phyloP scores from a whole-genome alignment of 306 rosid species.

The Malus asiatica region DNA sequence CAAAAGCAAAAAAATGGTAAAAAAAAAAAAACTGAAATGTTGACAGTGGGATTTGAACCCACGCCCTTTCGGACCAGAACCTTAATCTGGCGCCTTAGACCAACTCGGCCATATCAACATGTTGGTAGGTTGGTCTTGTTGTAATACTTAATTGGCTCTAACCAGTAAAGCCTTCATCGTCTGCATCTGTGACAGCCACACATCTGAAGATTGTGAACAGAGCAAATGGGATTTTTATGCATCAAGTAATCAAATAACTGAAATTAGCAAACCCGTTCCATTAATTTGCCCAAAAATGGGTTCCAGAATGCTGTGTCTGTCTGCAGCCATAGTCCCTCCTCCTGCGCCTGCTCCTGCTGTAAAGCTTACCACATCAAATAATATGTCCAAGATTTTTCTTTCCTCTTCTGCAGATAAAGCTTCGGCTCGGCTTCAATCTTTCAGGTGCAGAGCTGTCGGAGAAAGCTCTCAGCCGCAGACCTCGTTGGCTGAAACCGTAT shows the following conservation, averaged over 20 bases:
- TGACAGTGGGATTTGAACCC: slow-evolving; percentile 22
- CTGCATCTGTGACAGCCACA: not conserved
- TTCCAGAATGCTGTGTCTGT: not conserved
- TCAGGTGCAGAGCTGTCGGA: slow-evolving; percentile 53
- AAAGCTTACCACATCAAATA: not conserved
- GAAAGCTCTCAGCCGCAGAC: slow-evolving; percentile 29
- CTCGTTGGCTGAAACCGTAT: slow-evolving; percentile 30
- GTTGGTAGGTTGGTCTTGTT: fast-evolving
- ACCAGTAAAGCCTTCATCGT: not conserved
- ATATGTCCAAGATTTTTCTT: not conserved
- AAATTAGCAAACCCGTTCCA: not conserved
- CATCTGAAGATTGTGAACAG: not conserved
- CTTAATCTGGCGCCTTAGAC: slow-evolving; percentile 24
- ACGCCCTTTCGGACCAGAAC: slow-evolving; percentile 23
- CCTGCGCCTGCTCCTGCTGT: not conserved
- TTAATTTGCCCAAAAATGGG: slow-evolving; percentile 5
- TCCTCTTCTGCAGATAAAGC: not conserved
- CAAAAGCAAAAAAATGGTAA: too few relatives aligned
- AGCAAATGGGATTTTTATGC: not conserved
- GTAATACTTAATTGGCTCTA: too few relatives aligned
- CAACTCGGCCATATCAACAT: slow-evolving; percentile 20
- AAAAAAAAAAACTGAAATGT: not conserved
- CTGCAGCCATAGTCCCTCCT: slow-evolving; percentile 1
- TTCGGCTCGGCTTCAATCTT: slow-evolving; percentile 7
- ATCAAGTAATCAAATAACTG: not conserved